Evolutionary conservation across 257 asterid species (phyloP).

Genomic region (Fraxinus cuspidata): DNA sequence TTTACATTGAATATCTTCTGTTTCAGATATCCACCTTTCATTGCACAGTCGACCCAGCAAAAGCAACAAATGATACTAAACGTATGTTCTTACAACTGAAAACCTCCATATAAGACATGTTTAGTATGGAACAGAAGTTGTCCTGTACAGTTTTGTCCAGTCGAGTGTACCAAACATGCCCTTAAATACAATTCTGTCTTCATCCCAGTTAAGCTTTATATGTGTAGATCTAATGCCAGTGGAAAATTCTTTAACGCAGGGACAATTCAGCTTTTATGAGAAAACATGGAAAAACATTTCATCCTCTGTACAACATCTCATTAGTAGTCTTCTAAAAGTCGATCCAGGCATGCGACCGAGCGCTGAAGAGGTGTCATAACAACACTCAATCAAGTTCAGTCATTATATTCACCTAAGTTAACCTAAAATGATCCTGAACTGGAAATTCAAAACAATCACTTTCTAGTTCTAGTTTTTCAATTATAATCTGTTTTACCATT

Average conservation of each 20-base stretch:
- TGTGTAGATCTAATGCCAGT: not conserved
- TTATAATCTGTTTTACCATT: not conserved
- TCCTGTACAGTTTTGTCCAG: not conserved
- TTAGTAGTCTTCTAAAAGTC: conserved; percentile 66
- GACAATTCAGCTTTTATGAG: conserved; percentile 76
- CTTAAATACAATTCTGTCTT: too few relatives aligned
- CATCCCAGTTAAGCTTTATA: not conserved
- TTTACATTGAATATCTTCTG: not conserved
- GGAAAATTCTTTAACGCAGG: conserved; percentile 39
- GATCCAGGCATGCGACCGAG: conserved; percentile 70
- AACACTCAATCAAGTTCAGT: conserved; percentile 22
- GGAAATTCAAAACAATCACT: not conserved
- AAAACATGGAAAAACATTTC: conserved; percentile 88
- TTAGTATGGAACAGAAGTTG: not conserved
- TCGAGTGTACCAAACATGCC: not conserved
- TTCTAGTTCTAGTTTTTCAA: not conserved
- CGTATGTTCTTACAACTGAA: conserved; percentile 36
- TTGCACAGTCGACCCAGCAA: conserved; percentile 65
- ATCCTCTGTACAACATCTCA: conserved; percentile 69
- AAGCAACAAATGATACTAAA: conserved; percentile 77
- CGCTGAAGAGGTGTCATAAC: conserved; percentile 59
- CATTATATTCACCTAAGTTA: conserved; percentile 16
- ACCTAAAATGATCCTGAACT: too few relatives aligned
- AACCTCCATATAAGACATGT: not conserved
- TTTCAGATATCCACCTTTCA: conserved; percentile 78